Base-by-base conservation (phyloP, 805 yeast genomes). In the Cyberlindnera euphorbiiphila region DNA sequence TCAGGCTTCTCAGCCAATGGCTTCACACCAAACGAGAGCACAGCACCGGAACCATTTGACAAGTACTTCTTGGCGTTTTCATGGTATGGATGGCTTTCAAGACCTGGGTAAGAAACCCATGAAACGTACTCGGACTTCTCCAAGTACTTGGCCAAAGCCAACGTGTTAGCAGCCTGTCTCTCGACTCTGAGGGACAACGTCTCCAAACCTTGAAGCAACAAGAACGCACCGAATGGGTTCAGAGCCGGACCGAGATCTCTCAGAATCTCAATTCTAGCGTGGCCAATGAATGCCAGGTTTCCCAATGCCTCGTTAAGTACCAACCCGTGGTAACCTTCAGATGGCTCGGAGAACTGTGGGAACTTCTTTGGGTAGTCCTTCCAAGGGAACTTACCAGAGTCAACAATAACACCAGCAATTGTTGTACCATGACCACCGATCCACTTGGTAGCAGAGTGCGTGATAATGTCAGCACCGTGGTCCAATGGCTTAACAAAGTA, bases 351-450 rank as follows among this genome's bases (percentile, higher is more conserved):
- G 61, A 88, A 84, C 63, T 88, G 96, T 38, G 98, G 97, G 72
- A 74, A 93, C 62, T 81, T 85, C 56, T 83, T 79, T 30, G 93
- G 91, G 65, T 85, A 75, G 46, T 85, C 75, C 41, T 74, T 69
- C 89, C 95, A 91, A 55, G 91, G 94, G 72, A 91, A 91, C 34
- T 84, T 89, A 50, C 97, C 96, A 25, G 88, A 77, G 61, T 91
- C 96, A 32, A 91, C 72, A 49, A 91, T 72, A 36, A 81, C 85
- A 36, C 98, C 98, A 37, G 84, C 97, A 62, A 89, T 81, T 29
- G 96, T 86, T 40, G 85, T 87, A 59, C 98, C 97, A 59, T 89
- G 97, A 42, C 97, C 98, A 47, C 95, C 95, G 50, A 89, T 89
- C 96, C 96, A 91, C 64, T 89, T 89, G 42, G 98, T 89, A 38